These are phyloP conservation scores for Daldinia grandis DNA, from an alignment of 495 filamentous ascomycete genomes.

Conservation along the genomic window DNA sequence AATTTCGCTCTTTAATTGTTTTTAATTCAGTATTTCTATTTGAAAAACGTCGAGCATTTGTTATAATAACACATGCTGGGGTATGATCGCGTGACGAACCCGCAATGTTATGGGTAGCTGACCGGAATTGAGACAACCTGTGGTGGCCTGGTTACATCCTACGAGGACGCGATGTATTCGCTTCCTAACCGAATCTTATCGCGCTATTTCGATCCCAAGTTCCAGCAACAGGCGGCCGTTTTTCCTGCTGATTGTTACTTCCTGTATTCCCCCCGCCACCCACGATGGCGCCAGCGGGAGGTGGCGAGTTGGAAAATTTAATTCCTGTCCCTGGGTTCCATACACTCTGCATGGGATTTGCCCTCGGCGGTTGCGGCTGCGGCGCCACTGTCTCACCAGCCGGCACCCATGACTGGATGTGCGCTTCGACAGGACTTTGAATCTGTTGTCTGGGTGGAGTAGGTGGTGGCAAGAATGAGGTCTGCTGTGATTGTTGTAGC, in stretches of 20 bases:
- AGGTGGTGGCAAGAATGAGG: slow-evolving; percentile 25
- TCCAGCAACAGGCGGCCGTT: slow-evolving; percentile 34
- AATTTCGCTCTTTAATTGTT: not conserved
- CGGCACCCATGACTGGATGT: slow-evolving; percentile 58
- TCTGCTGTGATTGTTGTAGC: slow-evolving; percentile 25
- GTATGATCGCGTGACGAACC: not conserved
- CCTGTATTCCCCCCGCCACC: slow-evolving; percentile 19
- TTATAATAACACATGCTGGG: not conserved
- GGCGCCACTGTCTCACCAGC: slow-evolving; percentile 55
- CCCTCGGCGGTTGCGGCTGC: slow-evolving; percentile 60
- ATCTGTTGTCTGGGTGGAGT: slow-evolving; percentile 47
- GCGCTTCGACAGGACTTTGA: slow-evolving; percentile 52
- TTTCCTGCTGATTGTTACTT: slow-evolving; percentile 28
- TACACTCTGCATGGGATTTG: slow-evolving; percentile 62
- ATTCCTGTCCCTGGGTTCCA: slow-evolving; percentile 86
- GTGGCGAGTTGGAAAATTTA: slow-evolving; percentile 63
- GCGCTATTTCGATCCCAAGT: slow-evolving; percentile 71
- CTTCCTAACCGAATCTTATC: slow-evolving; percentile 65
- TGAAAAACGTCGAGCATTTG: not conserved
- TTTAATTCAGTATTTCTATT: not conserved
- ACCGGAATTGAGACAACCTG: not conserved
- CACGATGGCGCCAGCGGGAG: not conserved
- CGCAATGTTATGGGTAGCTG: not conserved
- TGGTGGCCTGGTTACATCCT: not conserved
- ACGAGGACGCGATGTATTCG: slow-evolving; percentile 33